These are phyloP conservation scores for Orychophragmus violaceus DNA, from an alignment of 345 rosid genomes.

Conservation along the genomic window DNA sequence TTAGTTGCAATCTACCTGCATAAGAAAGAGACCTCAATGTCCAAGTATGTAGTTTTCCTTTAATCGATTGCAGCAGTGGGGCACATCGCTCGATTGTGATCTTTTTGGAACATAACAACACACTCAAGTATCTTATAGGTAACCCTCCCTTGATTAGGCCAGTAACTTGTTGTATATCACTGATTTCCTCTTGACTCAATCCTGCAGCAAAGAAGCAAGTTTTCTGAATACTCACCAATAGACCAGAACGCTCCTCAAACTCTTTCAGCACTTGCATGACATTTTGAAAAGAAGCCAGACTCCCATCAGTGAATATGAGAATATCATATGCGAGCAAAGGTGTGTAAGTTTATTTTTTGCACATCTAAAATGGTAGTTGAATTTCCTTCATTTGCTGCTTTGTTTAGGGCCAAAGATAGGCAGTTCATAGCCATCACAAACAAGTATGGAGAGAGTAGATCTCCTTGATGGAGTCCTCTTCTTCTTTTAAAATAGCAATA, in stretches of 20 bases:
- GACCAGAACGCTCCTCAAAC: too few relatives aligned
- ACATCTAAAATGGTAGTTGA: neutral
- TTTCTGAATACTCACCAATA: too few relatives aligned
- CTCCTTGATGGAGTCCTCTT: neutral
- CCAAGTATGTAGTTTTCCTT: neutral
- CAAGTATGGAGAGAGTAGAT: neutral
- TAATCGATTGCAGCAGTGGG: neutral
- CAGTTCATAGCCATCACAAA: neutral
- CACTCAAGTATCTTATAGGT: too few relatives aligned
- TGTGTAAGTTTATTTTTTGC: neutral
- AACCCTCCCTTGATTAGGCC: too few relatives aligned
- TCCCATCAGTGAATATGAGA: neutral
- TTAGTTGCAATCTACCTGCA: neutral
- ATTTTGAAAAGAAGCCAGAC: neutral
- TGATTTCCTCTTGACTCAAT: too few relatives aligned
- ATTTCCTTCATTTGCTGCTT: neutral
- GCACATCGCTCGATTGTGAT: neutral
- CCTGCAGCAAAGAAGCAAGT: too few relatives aligned
- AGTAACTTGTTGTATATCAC: too few relatives aligned
- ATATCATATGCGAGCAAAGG: neutral
- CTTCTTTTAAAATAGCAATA: neutral
- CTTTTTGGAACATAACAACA: too few relatives aligned
- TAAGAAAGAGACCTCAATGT: neutral
- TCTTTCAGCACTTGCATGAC: too few relatives aligned
- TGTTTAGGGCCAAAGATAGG: neutral